Base-by-base conservation (phyloP, 345 rosid genomes). In the Linum tenue region DNA sequence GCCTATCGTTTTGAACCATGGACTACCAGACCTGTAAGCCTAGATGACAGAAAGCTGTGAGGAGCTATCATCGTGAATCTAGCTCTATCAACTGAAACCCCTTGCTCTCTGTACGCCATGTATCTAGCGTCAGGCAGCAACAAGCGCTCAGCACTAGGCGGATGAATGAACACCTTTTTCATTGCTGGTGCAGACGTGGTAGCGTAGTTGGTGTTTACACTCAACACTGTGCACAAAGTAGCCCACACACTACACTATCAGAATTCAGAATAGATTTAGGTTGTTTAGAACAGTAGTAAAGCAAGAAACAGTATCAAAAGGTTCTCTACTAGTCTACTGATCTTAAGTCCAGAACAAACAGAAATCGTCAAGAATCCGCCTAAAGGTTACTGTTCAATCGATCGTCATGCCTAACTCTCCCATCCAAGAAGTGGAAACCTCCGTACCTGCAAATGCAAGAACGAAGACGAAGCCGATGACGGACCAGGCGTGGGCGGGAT, bases 121-220 rank as follows among this genome's bases (percentile, higher is more conserved):
- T 82, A 81, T 81, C 92, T 81, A 56, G 86, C 90, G 75, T 84
- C 92, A 1, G 81, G 92, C 70, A 86, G 89, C 80, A 79, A 60
- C 70, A 81, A 71, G 63, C 82, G 83, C 56, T 77, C 64, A 35
- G 89, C 92, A 69, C 87, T 81, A 8, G 87, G 86, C 55, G 92
- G 92, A 74, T 81, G 84, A 66, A 64, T 62, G 64, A 40, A 77
- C 50, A 81, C 78, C 60, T 79, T 78, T 81, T 81, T 84, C 37
- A 69, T 58, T 72, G 65, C 60, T 2, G 73, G 69, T 7, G 71
- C 65, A 22, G 81, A 61, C 67, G 73, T 68, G 31, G 31, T 1
- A 48, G 68, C 70, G 11, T 64, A 37, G 39, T 71, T 70, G 11
- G 56, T 76, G 64, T 66, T 76, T 67, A 79, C 37, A 60, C 39